Percentiles rank a stretch among this genome's conserved stretches.
These are phyloP conservation scores for Musa acuminata DNA, from an alignment of 176 grass and related monocot species.

Conservation along the genomic window DNA sequence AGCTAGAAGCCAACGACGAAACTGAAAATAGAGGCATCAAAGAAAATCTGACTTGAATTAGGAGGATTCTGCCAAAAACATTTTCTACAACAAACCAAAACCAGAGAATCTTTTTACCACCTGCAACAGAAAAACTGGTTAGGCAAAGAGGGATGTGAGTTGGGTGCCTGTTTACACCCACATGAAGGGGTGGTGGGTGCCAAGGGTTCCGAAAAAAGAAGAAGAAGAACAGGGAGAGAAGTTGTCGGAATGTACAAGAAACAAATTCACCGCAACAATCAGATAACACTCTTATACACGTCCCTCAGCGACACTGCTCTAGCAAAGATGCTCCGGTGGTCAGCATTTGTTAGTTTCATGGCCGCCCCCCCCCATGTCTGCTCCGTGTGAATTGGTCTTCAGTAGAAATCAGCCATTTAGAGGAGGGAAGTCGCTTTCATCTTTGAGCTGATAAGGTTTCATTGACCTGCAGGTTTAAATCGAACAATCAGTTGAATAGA, in stretches of 20 bases:
- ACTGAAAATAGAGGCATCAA: no score
- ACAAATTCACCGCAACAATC: not conserved
- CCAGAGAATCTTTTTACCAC: not conserved
- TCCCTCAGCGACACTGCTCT: not conserved
- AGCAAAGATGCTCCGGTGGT: not conserved
- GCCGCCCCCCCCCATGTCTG: no score
- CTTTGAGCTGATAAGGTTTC: slow-evolving; percentile 5
- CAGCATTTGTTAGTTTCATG: no score
- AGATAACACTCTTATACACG: not conserved
- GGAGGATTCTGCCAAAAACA: not conserved
- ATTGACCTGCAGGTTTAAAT: not conserved
- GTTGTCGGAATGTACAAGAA: not conserved
- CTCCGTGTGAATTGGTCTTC: no score
- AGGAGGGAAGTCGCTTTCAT: slow-evolving; percentile 9
- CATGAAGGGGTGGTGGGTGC: not conserved
- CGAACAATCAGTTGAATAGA: not conserved
- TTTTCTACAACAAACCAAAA: not conserved
- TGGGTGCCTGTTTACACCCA: not conserved
- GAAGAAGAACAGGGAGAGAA: not conserved
- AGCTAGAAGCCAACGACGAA: no score
- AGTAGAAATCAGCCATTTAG: not conserved
- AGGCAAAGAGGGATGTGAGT: not conserved
- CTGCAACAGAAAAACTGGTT: not conserved
- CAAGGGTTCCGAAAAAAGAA: not conserved
- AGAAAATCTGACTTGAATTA: not conserved